Evolutionary conservation across 805 yeast species (phyloP), one percentile per base, ranked within the genome.

Genomic region (Candida tibetensis): DNA sequence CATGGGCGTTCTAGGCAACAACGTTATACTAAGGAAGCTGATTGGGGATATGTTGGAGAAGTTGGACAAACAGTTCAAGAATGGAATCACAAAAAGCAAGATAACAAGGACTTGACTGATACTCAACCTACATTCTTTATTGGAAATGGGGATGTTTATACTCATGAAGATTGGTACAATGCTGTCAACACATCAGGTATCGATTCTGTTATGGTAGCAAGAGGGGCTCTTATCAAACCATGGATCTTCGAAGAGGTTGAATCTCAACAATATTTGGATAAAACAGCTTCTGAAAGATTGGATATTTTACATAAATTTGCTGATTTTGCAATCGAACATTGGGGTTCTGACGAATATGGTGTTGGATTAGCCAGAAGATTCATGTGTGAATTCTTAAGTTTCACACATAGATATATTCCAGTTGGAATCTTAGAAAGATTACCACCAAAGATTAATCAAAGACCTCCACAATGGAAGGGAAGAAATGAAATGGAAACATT

Each of bases 161-260:
- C 87, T 14, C 79, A 76, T 66, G 85, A 85, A 53, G 98, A 93
- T 57, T 93, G 96, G 95, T 76, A 87, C 60, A 72, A 69, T 23
- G 89, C 84, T 8, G 70, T 81, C 29, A 62, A 66, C 18, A 75
- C 79, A 33, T 76, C 76, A 21, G 84, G 85, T 16, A 81, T 91
- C 41, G 99, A 93, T 64, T 80, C 93, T 21, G 95, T 89, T 13
- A 93, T 95, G 97, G 87, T 93, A 38, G 99, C 98, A 2, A 77
- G 99, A 55, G 99, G 98, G 39, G 98, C 98, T 2, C 74, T 93
- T 47, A 90, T 93, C 58, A 93, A 93, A 64, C 99, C 99, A 25
- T 93, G 99, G 99, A 86, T 93, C 36, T 93, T 91, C 51, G 97
- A 93, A 66, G 99, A 93, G 64, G 77, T 93, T 40, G 95, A 91